Conservation (phyloP, 2,329 filamentous ascomycete genomes). For the Phyllosticta citriasiana region DNA sequence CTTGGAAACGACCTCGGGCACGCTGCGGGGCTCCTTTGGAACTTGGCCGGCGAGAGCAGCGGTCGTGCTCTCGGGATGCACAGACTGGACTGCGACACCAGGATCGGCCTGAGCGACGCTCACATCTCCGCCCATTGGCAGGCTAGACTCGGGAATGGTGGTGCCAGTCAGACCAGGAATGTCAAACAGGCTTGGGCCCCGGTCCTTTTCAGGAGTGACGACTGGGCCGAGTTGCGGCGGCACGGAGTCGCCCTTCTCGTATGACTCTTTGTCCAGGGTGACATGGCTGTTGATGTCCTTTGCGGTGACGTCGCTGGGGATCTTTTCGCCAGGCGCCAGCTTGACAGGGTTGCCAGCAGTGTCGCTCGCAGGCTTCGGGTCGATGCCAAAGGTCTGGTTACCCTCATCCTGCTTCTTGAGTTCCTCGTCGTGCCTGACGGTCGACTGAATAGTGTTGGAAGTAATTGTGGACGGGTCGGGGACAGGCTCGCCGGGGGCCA, state of each 20-base stretch:
- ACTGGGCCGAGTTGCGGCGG: conserved; percentile 37
- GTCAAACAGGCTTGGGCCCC: conserved; percentile 35
- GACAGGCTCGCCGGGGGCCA: conserved; percentile 71
- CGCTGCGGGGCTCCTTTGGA: conserved; percentile 33
- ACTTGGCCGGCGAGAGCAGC: conserved; percentile 36
- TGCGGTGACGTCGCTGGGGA: conserved; percentile 52
- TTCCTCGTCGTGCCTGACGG: conserved; percentile 27
- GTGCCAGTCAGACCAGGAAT: conserved; percentile 44
- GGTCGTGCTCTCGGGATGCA: conserved; percentile 35
- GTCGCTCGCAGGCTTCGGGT: conserved; percentile 48
- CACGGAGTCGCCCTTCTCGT: conserved; percentile 63
- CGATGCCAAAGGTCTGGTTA: conserved; percentile 44
- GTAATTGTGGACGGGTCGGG: conserved; percentile 57
- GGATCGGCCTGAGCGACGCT: conserved; percentile 28
- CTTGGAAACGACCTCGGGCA: conserved; percentile 56
- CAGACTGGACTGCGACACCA: conserved; percentile 32
- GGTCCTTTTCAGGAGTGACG: conserved; percentile 34
- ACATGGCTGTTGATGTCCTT: conserved; percentile 60
- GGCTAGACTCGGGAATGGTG: conserved; percentile 73
- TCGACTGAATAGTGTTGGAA: conserved; percentile 59
- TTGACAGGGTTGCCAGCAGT: conserved; percentile 67
- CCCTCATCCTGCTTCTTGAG: conserved; percentile 21
- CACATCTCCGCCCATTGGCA: conserved; percentile 49
- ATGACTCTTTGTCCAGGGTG: conserved; percentile 69
- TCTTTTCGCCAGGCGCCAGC: conserved; percentile 68